Base-by-base conservation (phyloP, 1,284 basidiomycete genomes). In the Sporisorium graminicola region DNA sequence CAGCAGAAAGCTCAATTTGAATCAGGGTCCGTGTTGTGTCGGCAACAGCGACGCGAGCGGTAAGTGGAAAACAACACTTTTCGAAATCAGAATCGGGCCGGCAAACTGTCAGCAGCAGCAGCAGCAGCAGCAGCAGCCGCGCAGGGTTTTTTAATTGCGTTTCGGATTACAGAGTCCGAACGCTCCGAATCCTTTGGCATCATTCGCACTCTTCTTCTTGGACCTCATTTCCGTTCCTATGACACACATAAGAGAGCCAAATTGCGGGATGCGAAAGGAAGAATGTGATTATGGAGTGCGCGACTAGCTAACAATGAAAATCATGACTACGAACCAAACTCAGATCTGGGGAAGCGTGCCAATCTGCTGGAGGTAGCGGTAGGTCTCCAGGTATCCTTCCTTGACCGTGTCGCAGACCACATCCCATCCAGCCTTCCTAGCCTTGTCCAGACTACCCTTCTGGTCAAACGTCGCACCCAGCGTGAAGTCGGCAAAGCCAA, bases 401-500 rank as follows among this genome's bases (percentile, higher is more conserved):
- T 74, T 74, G 33, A 70, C 72, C 7, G 72, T 74, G 24, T 74
- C 72, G 44, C 65, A 69, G n/a, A 65, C 61, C 7, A 49, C 51
- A 12, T 51, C n/a, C 62, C 66, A 74, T 10, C 72, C 72, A 3
- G 66, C 72, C 22, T 42, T 63, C 26, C 72, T 65, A 26, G 62
- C 66, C 60, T 74, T 74, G 31, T 74, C 66, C 22, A 74, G 47
- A 24, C 66, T 65, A 7, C 72, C 72, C 37, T 69, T 50, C 63
- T 74, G 72, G 12, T 74, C 72, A 27, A 74, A 74, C 5, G 72
- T 74, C 1, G 72, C 67, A 22, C 72, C 72, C 12, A 74, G 53
- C n/a, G 72, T 74, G 42, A 74, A 74, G 29, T 74, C 72, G 6
- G 72, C 72, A 33, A 74, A 74, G 0, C 59, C 72, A 47, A 74